Evolutionary conservation across 2,329 filamentous ascomycete species (phyloP).

Genomic region (Escovopsis weberi): DNA sequence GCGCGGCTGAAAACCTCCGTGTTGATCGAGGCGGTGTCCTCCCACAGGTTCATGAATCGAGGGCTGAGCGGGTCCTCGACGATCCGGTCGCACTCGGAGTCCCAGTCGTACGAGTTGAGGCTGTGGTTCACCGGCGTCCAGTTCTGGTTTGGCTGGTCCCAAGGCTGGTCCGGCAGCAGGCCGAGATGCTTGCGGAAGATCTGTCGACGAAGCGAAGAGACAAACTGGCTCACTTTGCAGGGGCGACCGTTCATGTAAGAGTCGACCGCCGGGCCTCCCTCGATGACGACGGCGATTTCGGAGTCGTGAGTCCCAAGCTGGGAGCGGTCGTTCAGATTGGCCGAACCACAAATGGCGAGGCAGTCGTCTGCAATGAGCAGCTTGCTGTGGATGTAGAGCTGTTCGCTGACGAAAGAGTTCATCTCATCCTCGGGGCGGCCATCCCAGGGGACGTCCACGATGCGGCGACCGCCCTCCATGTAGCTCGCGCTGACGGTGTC

Average conservation of each 20-base stretch:
- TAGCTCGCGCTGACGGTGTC: slow-evolving; percentile 70
- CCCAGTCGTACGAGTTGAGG: slow-evolving; percentile 62
- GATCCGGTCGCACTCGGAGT: slow-evolving; percentile 47
- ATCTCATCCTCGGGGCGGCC: slow-evolving; percentile 42
- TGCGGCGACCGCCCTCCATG: slow-evolving; percentile 62
- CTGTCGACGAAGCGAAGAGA: slow-evolving; percentile 65
- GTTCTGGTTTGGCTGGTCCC: slow-evolving; percentile 55
- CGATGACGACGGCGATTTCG: slow-evolving; percentile 80
- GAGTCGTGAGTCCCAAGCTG: slow-evolving; percentile 76
- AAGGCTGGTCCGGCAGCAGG: slow-evolving; percentile 58
- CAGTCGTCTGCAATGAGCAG: slow-evolving; percentile 70
- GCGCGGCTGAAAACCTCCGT: slow-evolving; percentile 68
- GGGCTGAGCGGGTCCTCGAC: slow-evolving; percentile 61
- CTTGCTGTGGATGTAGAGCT: slow-evolving; percentile 52
- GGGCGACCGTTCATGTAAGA: slow-evolving; percentile 59
- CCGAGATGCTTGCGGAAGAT: slow-evolving; percentile 89
- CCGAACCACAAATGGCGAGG: slow-evolving; percentile 64
- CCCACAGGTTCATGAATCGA: slow-evolving; percentile 60
- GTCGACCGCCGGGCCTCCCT: slow-evolving; percentile 57
- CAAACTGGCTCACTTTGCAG: slow-evolving; percentile 61
- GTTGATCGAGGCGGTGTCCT: slow-evolving; percentile 55
- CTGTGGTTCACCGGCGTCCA: slow-evolving; percentile 58
- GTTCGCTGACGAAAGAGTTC: slow-evolving; percentile 46
- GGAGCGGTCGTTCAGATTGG: slow-evolving; percentile 46
- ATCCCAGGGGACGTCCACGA: slow-evolving; percentile 43